Evolutionary conservation across 768 basidiomycete genomes (phyloP).

Genomic region (Lactifluus piperatus): DNA sequence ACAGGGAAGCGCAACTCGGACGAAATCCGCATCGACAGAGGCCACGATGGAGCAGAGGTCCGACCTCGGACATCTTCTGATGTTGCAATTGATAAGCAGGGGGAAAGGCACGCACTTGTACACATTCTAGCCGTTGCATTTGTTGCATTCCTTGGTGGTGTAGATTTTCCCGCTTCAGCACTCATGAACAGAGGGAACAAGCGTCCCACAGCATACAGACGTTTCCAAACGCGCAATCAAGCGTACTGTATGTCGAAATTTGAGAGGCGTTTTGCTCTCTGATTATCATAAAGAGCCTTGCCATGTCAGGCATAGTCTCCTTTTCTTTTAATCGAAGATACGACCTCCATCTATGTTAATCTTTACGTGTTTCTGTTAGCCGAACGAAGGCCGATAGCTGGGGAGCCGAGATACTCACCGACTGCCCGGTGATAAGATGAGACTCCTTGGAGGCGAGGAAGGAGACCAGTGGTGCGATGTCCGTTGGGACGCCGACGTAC

Average conservation of each 20-base stretch:
- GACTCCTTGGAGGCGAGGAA: conserved; percentile 29
- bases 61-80: too few species aligned
- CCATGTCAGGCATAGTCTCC: too few species aligned
- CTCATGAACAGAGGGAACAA: neutral
- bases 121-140: neutral
- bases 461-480: conserved; percentile 27
- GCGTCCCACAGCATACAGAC: neutral
- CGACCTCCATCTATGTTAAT: conserved; percentile 17
- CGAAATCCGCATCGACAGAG: too few species aligned
- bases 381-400: neutral
- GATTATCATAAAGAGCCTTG: neutral
- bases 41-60: too few species aligned
- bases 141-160: neutral
- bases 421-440: conserved; percentile 25
- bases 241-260: neutral
- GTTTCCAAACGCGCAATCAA: neutral
- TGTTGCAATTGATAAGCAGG: neutral
- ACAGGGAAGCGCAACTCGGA: too few species aligned
- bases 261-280: neutral
- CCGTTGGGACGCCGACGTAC: conserved; percentile 19
- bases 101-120: too few species aligned
- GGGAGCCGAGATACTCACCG: conserved; percentile 8
- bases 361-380: conserved; percentile 1
- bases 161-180: neutral
- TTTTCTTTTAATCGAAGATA: conserved; percentile 5